A percentile compares a stretch with the other conserved stretches of the same genome.
Evolutionary conservation across 345 rosid genomes (phyloP).

Genomic region (Sonneratia alba): DNA sequence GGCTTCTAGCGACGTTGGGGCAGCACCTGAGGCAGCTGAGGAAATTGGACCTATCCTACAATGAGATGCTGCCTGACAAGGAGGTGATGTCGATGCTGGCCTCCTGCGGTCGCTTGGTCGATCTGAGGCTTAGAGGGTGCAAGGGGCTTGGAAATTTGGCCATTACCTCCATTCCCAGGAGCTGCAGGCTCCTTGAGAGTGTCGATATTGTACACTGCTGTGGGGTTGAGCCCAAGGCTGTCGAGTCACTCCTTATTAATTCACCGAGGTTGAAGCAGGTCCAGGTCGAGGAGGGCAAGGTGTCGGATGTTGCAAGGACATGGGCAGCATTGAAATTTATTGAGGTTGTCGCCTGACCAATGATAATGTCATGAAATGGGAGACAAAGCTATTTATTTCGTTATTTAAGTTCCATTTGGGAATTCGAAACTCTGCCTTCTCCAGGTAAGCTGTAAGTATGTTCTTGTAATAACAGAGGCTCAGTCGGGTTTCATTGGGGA

Average conservation of each 20-base stretch:
- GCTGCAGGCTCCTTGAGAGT: slow-evolving; percentile 39
- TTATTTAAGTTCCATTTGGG: background rate
- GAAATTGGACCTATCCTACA: slow-evolving; percentile 53
- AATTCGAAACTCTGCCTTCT: slow-evolving; percentile 1
- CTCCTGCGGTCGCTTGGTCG: slow-evolving; percentile 44
- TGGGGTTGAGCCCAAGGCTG: slow-evolving; percentile 32
- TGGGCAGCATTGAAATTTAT: slow-evolving; percentile 34
- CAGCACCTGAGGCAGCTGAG: slow-evolving; percentile 50
- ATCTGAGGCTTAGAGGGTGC: slow-evolving; percentile 63
- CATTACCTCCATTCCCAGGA: slow-evolving; percentile 34
- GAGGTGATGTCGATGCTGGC: slow-evolving; percentile 61
- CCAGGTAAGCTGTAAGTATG: slow-evolving; percentile 1
- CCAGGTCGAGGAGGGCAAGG: slow-evolving; percentile 53
- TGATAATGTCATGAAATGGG: background rate
- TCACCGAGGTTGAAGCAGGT: slow-evolving; percentile 35
- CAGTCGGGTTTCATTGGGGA: background rate
- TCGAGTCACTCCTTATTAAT: slow-evolving; percentile 41
- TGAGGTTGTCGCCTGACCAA: slow-evolving; percentile 24
- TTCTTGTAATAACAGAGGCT: background rate
- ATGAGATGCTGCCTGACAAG: slow-evolving; percentile 59
- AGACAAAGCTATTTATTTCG: background rate
- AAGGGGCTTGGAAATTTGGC: slow-evolving; percentile 33
- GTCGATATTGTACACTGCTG: slow-evolving; percentile 46
- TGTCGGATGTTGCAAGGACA: slow-evolving; percentile 34
- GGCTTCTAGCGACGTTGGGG: slow-evolving; percentile 71